Evolutionary conservation across 2,329 filamentous ascomycete genomes (phyloP).

Genomic region (Fusarium pseudoanthophilum): DNA sequence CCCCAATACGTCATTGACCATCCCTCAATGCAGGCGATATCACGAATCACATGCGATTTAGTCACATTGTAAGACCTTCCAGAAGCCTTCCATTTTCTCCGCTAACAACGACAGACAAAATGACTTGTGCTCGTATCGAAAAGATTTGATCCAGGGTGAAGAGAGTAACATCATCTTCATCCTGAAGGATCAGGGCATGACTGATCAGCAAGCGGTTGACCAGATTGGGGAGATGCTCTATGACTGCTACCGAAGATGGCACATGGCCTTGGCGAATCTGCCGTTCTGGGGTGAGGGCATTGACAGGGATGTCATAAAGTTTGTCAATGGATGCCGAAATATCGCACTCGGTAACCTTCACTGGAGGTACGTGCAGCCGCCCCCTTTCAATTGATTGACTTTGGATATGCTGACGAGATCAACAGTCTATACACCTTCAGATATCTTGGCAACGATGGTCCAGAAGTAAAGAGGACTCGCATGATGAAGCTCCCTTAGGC

Average conservation of each 20-base stretch:
- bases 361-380: slow-evolving; percentile 2
- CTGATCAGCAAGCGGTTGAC: slow-evolving; percentile 20
- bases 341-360: slow-evolving; percentile 21
- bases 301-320: slow-evolving; percentile 26
- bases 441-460: slow-evolving; percentile 9
- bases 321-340: slow-evolving; percentile 23
- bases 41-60: slow-evolving; percentile 21
- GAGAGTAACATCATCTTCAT: slow-evolving; percentile 28
- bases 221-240: slow-evolving; percentile 25
- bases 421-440: slow-evolving; percentile 14
- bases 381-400: rapidly evolving
- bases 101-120: slow-evolving; percentile 10
- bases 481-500: slow-evolving; percentile 22
- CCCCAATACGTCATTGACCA: slow-evolving; percentile 28
- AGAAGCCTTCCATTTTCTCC: background rate
- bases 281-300: slow-evolving; percentile 21
- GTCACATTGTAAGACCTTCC: slow-evolving; percentile 13
- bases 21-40: slow-evolving; percentile 17
- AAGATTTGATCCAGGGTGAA: slow-evolving; percentile 20
- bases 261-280: slow-evolving; percentile 13
- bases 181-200: slow-evolving; percentile 22
- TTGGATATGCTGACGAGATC: background rate
- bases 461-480: slow-evolving; percentile 15
- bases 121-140: slow-evolving; percentile 23
- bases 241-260: slow-evolving; percentile 22